phyloP scores from a whole-genome alignment of 805 yeast species.

The Danielozyma ontarioensis region DNA sequence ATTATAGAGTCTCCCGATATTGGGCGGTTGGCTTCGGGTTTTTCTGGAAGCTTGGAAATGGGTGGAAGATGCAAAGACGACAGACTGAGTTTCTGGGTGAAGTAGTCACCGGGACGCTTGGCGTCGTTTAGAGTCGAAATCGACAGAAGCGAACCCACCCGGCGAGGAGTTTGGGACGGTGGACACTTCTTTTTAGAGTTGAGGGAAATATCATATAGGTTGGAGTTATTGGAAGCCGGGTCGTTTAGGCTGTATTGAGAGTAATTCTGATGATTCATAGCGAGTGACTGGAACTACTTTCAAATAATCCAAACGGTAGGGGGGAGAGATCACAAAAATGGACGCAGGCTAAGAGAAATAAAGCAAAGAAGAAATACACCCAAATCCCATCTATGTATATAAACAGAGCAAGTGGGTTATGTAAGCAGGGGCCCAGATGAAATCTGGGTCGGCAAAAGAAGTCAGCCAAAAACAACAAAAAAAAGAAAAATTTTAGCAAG shows the following conservation, averaged over 20 bases:
- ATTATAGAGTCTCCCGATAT: slow-evolving; percentile 27
- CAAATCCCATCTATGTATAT: background rate
- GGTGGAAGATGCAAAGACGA: slow-evolving; percentile 14
- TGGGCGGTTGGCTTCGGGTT: slow-evolving; percentile 14
- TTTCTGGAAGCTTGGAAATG: slow-evolving; percentile 1
- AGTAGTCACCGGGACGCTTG: slow-evolving; percentile 41
- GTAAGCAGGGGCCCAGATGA: background rate
- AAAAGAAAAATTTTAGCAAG: too few species aligned
- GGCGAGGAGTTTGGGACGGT: slow-evolving; percentile 13
- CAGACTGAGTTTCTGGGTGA: slow-evolving; percentile 24
- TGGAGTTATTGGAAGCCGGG: too few species aligned
- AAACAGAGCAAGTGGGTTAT: background rate
- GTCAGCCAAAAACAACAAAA: too few species aligned
- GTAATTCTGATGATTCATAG: background rate
- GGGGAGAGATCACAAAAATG: background rate
- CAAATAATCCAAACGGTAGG: background rate
- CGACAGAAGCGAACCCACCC: slow-evolving; percentile 24
- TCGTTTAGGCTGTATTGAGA: slow-evolving; percentile 6
- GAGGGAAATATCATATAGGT: slow-evolving; percentile 22
- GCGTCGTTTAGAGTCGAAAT: slow-evolving; percentile 13
- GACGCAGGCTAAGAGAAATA: background rate
- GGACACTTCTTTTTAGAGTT: slow-evolving; percentile 12
- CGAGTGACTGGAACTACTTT: too few species aligned
- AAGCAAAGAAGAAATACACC: background rate
- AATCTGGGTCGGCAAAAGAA: background rate